Evolutionary conservation across 2,329 filamentous ascomycete species (phyloP), one percentile per base, ranked within the genome.

Genomic region (Pestalotiopsis sp.): DNA sequence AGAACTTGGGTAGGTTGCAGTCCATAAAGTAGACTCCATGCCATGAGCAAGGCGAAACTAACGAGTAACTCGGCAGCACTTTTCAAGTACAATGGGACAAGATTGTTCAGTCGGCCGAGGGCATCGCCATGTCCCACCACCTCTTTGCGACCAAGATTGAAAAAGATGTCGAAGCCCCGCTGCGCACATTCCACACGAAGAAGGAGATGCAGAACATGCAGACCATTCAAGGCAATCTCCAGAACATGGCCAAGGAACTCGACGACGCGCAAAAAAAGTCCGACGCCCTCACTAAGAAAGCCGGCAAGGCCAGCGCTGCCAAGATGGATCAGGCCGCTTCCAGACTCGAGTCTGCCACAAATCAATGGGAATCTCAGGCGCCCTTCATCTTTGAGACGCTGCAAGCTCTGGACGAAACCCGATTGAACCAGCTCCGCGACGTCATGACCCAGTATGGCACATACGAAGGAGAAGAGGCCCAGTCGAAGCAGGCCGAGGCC

Each of bases 361-460:
- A 91, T 72, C 92, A 97, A 78, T 99, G 96, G 96, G 91, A 97
- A 68, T 94, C 94, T 0, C 94, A 97, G 79, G 94, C 96, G 14
- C 96, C 96, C 1, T 98, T 93, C 80, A 92, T 98, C 70, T 98
- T 97, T 77, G 96, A 99, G 81, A 92, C 91, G 70, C 88, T 99
- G 31, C 96, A 99, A 79, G 92, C 93, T 5, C 84, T 97, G 40
- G 96, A 99, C 77, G 96, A 99, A 83, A 91, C 89, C 74, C 90
- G 96, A 68, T 85, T 97, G 73, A 97, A 98, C 79, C 92, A 97
- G 76, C 85, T 99, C 69, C 92, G 95, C 70, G 95, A 98, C 80
- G 89, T 93, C 56, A 87, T 99, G 70, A 98, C 96, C 0, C 95
- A 98, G 76, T 92, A 95, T 75, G 91, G 97, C 80, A 99, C 96